Evolutionary conservation across 345 rosid genomes (phyloP).

Genomic region (Salix exigua): DNA sequence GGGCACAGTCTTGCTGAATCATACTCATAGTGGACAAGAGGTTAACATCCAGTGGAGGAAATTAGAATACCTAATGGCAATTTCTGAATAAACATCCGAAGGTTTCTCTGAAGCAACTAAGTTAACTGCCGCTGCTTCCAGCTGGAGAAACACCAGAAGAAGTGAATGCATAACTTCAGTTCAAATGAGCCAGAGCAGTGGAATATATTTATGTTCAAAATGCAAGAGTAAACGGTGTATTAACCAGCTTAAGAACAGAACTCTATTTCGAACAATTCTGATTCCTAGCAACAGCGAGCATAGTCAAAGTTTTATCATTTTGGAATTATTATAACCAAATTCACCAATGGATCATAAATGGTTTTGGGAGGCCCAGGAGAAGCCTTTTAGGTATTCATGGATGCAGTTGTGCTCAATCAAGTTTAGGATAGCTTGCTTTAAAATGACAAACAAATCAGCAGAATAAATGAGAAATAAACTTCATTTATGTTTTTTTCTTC

Average conservation of each 20-base stretch:
- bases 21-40: not conserved
- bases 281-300: not conserved
- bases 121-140: conserved; percentile 96
- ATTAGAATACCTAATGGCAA: conserved; percentile 68
- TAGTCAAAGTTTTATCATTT: not conserved
- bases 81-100: conserved; percentile 94
- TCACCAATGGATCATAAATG: not conserved
- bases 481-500: not conserved
- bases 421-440: not conserved
- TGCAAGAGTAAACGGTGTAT: not conserved
- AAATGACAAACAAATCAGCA: not conserved
- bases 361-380: not conserved
- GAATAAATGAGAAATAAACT: not conserved
- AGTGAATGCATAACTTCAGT: conserved; percentile 7
- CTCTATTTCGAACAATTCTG: not conserved
- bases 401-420: not conserved
- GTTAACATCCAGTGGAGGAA: not conserved
- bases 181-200: conserved; percentile 9
- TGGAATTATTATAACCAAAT: not conserved
- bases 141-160: conserved; percentile 42
- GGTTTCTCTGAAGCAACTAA: conserved; percentile 76
- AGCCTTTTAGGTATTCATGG: not conserved
- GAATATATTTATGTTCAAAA: not conserved
- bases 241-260: not conserved
- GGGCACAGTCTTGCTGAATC: not conserved